Evolutionary conservation across 306 rosid species (phyloP).

Genomic region (Cercis canadensis): DNA sequence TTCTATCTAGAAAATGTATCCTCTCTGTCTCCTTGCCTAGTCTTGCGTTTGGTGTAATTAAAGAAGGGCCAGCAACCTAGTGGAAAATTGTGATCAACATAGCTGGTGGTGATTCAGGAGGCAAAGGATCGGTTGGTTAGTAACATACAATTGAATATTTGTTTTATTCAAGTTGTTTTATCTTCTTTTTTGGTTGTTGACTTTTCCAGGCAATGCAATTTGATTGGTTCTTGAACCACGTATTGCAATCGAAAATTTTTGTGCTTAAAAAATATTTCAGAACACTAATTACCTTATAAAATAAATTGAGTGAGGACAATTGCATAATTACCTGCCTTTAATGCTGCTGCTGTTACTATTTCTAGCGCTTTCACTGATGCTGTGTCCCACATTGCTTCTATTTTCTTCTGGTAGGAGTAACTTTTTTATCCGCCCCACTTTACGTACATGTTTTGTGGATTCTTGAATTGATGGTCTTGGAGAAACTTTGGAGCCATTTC

Average conservation of each 20-base stretch:
- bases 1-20: slow-evolving; percentile 28
- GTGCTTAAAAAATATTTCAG: too few relatives aligned
- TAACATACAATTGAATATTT: not conserved
- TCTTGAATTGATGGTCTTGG: slow-evolving; percentile 29
- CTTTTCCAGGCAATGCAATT: too few relatives aligned
- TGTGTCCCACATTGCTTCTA: slow-evolving; percentile 28
- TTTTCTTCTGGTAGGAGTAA: slow-evolving; percentile 31
- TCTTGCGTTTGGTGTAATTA: slow-evolving; percentile 44
- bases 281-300: too few relatives aligned
- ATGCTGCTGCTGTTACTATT: slow-evolving; percentile 27
- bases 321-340: slow-evolving; percentile 49
- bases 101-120: slow-evolving; percentile 40
- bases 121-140: slow-evolving; percentile 10
- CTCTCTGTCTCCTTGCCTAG: slow-evolving; percentile 25
- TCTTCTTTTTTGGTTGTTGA: too few relatives aligned
- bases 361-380: slow-evolving; percentile 32
- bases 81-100: slow-evolving; percentile 39
- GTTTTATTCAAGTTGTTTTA: too few relatives aligned
- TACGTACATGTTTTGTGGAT: slow-evolving; percentile 33
- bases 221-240: too few relatives aligned
- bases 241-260: too few relatives aligned
- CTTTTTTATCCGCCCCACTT: slow-evolving; percentile 39
- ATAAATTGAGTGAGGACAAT: slow-evolving; percentile 7
- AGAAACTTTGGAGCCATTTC: slow-evolving; percentile 47
- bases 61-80: slow-evolving; percentile 65